These are phyloP conservation scores for Hypoxylon sp. DNA, from an alignment of 2,329 filamentous ascomycete genomes.

Conservation along the genomic window DNA sequence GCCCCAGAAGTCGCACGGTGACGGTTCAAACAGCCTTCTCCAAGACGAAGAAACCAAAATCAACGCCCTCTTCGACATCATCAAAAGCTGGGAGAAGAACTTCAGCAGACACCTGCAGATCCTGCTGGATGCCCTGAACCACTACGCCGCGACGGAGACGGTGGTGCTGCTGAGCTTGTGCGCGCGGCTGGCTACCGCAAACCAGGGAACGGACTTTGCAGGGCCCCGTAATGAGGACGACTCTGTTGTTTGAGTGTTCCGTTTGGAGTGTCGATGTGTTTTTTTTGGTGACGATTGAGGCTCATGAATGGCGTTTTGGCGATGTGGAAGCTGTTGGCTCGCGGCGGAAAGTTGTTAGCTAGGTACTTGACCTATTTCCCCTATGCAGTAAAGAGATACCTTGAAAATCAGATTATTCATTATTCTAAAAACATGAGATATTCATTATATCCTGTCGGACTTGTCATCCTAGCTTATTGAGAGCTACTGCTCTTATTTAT, in stretches of 20 bases:
- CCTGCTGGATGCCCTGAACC: constrained; percentile 91
- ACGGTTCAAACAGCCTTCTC: constrained; percentile 50
- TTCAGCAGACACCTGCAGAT: constrained; percentile 94
- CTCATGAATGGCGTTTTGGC: constrained; percentile 29
- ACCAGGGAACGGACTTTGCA: constrained; percentile 75
- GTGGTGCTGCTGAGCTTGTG: constrained; percentile 91
- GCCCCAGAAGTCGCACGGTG: constrained; percentile 49
- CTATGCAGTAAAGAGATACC: constrained; percentile 33
- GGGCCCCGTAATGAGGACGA: constrained; percentile 69
- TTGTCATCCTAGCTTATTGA: too few species aligned
- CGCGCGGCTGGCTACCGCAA: constrained; percentile 81
- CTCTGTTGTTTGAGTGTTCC: constrained; percentile 34
- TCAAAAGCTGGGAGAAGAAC: constrained; percentile 91
- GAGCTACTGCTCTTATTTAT: background rate
- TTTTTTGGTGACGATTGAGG: constrained; percentile 16
- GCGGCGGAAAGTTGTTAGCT: constrained; percentile 5
- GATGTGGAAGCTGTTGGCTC: constrained; percentile 23
- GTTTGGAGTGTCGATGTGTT: too few species aligned
- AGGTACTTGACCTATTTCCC: constrained; percentile 1
- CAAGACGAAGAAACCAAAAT: constrained; percentile 62
- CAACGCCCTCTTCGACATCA: constrained; percentile 82
- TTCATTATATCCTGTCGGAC: too few species aligned
- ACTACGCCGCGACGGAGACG: constrained; percentile 96
- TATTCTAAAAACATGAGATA: too few species aligned
- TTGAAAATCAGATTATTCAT: constrained; percentile 1